Percentiles rank a stretch among this genome's conserved stretches.
These are phyloP conservation scores for Lizanozyma gosingica DNA, from an alignment of 1,139 yeast species.

Conservation along the genomic window DNA sequence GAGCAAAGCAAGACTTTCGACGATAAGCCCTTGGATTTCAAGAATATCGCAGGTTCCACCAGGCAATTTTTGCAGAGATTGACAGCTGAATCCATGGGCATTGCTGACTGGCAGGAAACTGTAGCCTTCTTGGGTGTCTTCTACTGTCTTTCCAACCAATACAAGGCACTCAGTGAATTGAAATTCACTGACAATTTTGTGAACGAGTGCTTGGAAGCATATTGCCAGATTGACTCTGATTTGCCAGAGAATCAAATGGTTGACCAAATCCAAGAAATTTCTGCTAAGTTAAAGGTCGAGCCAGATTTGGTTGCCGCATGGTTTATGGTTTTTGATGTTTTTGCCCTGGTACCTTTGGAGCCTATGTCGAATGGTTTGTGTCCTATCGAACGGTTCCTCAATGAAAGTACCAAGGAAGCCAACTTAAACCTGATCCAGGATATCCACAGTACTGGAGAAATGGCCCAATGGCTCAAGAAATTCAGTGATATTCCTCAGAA, in stretches of 20 bases:
- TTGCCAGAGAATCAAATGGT: not conserved
- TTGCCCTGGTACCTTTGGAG: constrained; percentile 21
- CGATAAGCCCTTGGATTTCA: not conserved
- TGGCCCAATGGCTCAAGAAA: constrained; percentile 20
- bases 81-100: not conserved
- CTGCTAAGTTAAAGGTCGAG: constrained; percentile 11
- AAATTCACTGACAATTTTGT: not conserved
- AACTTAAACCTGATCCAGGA: not conserved
- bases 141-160: not conserved
- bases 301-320: constrained; percentile 18
- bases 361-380: constrained; percentile 17
- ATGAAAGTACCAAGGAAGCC: not conserved
- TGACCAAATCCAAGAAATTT: constrained; percentile 3
- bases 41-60: not conserved
- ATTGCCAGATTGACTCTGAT: not conserved
- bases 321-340: constrained; percentile 23
- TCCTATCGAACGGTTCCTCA: constrained; percentile 10
- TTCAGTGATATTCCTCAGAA: not conserved
- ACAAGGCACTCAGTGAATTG: not conserved
- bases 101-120: not conserved
- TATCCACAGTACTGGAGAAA: not conserved
- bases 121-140: not conserved
- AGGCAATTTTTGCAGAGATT: not conserved
- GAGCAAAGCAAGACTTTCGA: not conserved
- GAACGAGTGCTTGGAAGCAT: not conserved